These are phyloP conservation scores for Penicillium sp. DNA, from an alignment of 2,329 filamentous ascomycete species.

Conservation along the genomic window DNA sequence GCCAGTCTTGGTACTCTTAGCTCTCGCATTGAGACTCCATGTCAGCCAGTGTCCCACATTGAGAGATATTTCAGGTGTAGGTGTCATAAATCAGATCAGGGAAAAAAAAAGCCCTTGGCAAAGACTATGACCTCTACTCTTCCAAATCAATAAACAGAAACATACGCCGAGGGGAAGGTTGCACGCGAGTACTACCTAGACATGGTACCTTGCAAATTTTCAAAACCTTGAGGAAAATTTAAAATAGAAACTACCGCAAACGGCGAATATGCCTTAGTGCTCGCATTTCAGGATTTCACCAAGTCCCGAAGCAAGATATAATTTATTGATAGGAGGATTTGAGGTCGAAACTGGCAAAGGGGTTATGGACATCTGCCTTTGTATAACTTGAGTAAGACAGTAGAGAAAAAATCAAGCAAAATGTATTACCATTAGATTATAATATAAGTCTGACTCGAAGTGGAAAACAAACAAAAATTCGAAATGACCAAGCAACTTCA, in stretches of 20 bases:
- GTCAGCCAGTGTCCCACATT: no score
- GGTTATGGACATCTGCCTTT: not conserved
- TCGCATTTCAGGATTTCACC: not conserved
- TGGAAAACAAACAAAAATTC: slow-evolving; percentile 18
- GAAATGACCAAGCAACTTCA: slow-evolving; percentile 24
- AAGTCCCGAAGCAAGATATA: not conserved
- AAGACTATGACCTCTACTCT: no score
- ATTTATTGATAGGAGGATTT: not conserved
- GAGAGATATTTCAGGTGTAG: no score
- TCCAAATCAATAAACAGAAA: no score
- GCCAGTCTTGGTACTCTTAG: no score
- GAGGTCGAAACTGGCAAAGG: not conserved
- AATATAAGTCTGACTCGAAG: slow-evolving; percentile 8
- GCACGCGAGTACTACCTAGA: no score
- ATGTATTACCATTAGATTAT: slow-evolving; percentile 25
- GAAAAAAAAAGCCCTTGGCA: no score
- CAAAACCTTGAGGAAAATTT: not conserved
- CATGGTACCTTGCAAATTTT: not conserved
- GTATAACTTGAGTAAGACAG: not conserved
- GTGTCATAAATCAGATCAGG: no score
- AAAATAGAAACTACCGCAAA: not conserved
- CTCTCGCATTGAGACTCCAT: no score
- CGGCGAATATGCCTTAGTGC: not conserved
- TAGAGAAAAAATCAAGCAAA: not conserved
- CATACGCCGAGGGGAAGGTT: no score